Percentiles rank a stretch among this genome's conserved stretches.
These are phyloP conservation scores for Didymella arachidicola DNA, from an alignment of 2,329 filamentous ascomycete genomes.

Conservation along the genomic window DNA sequence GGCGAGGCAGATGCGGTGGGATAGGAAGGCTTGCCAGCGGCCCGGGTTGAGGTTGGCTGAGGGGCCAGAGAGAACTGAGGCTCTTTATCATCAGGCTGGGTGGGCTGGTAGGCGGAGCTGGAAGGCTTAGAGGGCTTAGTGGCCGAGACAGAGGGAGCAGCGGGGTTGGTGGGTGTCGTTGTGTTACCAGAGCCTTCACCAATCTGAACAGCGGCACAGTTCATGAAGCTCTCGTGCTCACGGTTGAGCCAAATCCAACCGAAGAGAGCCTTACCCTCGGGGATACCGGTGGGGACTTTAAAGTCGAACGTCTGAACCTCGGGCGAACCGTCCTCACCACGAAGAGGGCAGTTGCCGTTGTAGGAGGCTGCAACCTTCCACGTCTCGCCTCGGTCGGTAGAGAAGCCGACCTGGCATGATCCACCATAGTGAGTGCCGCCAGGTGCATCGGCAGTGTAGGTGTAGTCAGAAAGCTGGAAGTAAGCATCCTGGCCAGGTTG, in stretches of 20 bases:
- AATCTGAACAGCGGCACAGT: conserved; percentile 57
- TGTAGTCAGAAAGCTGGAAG: conserved; percentile 50
- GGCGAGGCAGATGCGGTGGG: conserved; percentile 13
- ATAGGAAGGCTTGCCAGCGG: conserved; percentile 11
- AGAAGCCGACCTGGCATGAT: conserved; percentile 58
- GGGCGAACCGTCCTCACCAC: conserved; percentile 49
- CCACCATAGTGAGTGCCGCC: conserved; percentile 57
- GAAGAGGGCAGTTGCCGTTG: conserved; percentile 58
- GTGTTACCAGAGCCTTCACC: conserved; percentile 32
- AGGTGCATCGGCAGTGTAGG: conserved; percentile 37
- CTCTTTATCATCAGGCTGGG: conserved; percentile 9
- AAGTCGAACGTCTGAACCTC: conserved; percentile 56
- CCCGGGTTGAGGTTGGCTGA: conserved; percentile 11
- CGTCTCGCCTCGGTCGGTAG: conserved; percentile 53
- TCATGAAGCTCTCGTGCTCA: conserved; percentile 57
- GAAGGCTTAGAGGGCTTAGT: conserved; percentile 25
- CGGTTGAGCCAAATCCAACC: conserved; percentile 60
- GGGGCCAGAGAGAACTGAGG: conserved; percentile 12
- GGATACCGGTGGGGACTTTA: conserved; percentile 54
- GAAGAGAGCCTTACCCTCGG: conserved; percentile 54
- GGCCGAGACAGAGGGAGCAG: conserved; percentile 23
- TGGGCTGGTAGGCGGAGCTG: conserved; percentile 23
- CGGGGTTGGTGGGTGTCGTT: conserved; percentile 22
- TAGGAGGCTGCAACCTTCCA: conserved; percentile 57
- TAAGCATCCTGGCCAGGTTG: conserved; percentile 52